phyloP scores from a whole-genome alignment of 2,329 filamentous ascomycete species.

The Arthrobotrys sphaeroides region DNA sequence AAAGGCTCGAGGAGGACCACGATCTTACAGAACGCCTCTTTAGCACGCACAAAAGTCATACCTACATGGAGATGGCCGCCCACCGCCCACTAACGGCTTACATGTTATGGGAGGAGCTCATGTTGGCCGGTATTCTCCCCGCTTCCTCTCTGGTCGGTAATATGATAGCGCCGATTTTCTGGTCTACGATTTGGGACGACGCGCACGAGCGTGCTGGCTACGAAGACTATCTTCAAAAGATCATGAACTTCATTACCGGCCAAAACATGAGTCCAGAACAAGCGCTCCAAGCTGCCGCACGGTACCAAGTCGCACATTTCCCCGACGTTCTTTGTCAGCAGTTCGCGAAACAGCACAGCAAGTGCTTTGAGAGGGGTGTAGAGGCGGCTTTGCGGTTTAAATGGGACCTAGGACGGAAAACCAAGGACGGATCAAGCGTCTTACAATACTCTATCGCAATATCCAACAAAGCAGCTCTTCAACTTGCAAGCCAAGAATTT shows the following conservation, averaged over 20 bases:
- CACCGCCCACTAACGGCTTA: not conserved
- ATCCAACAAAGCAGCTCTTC: not conserved
- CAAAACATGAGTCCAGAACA: not conserved
- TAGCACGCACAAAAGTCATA: not conserved
- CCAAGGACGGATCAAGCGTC: not conserved
- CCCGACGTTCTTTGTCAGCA: not conserved
- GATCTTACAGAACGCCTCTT: not conserved
- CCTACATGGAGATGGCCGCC: not conserved
- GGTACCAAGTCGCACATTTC: not conserved
- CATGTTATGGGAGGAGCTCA: not conserved
- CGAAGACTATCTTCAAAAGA: not conserved
- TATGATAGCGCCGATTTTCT: not conserved
- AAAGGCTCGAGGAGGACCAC: not conserved
- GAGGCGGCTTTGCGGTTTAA: not conserved
- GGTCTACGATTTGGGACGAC: not conserved
- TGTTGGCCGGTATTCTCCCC: not conserved
- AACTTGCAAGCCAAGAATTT: not conserved
- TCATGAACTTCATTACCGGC: not conserved
- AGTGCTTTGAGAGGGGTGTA: not conserved
- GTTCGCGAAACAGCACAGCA: not conserved
- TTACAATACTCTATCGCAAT: not conserved
- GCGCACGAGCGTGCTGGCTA: not conserved
- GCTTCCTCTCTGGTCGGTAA: not conserved
- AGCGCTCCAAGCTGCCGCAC: not conserved
- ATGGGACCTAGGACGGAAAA: not conserved